Percentiles rank a stretch among this genome's conserved stretches.
Conservation (phyloP, 352 stramenopile genomes). For the Pythium myriotylum region DNA sequence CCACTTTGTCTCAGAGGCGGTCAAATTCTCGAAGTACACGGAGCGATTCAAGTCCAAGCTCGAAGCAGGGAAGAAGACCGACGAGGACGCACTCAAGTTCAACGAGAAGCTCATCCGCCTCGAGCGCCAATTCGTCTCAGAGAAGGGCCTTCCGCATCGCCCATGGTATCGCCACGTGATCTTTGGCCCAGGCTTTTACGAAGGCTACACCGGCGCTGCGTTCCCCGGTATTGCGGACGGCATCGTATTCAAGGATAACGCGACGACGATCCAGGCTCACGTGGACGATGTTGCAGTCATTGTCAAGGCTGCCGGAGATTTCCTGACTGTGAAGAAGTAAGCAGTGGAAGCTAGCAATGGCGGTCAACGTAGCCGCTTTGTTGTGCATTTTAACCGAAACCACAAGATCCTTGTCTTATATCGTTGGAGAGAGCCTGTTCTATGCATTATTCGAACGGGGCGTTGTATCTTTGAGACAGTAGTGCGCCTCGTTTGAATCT, state of each 20-base stretch:
- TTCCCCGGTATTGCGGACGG: constrained; percentile 52
- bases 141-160: constrained; percentile 46
- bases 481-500: no score
- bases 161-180: constrained; percentile 64
- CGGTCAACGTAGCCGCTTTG: no score
- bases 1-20: no score
- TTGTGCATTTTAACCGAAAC: no score
- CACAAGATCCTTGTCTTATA: no score
- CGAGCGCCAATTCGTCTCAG: constrained; percentile 45
- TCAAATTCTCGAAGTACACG: constrained; percentile 33
- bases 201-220: constrained; percentile 48
- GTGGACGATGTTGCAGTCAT: constrained; percentile 42
- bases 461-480: no score
- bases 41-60: constrained; percentile 27
- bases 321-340: constrained; percentile 25
- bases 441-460: no score
- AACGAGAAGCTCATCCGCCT: constrained; percentile 53
- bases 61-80: neutral
- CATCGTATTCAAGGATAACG: constrained; percentile 45
- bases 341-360: no score
- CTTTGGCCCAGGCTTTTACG: constrained; percentile 60
- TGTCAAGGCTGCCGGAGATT: constrained; percentile 36
- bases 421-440: no score
- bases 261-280: constrained; percentile 37
- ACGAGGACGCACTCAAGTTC: constrained; percentile 21